Evolutionary conservation across 148 eudicot genomes (phyloP).

Genomic region (Arbutus unedo): DNA sequence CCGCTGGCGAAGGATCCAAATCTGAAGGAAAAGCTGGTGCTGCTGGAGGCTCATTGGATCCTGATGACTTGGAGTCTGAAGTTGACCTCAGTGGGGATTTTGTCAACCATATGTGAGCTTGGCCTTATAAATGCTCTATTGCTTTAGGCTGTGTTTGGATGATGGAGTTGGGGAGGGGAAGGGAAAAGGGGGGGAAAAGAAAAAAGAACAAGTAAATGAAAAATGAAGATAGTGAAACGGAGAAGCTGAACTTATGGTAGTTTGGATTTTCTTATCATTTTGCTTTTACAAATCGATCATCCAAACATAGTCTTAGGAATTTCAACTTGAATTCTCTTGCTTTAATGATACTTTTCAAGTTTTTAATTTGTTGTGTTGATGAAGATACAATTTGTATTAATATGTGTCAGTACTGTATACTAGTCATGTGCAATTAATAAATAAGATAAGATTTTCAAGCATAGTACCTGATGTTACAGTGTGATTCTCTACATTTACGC

Average conservation of each 20-base stretch:
- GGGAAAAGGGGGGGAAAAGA: neutral
- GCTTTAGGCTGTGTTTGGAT: neutral
- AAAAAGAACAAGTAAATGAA: neutral
- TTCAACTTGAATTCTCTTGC: neutral
- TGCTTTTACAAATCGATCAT: neutral
- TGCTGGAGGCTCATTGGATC: constrained; percentile 25
- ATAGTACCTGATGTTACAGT: neutral
- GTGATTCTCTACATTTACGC: neutral
- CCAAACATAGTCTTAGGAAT: neutral
- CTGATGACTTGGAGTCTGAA: constrained; percentile 45
- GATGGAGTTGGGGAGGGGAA: neutral
- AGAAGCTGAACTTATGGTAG: neutral
- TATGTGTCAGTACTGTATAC: neutral
- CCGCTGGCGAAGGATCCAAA: constrained; percentile 43
- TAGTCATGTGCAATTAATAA: neutral
- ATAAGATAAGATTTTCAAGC: neutral
- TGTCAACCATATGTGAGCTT: constrained; percentile 26
- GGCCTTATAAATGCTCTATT: neutral
- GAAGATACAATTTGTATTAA: neutral
- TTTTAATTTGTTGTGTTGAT: neutral
- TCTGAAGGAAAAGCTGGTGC: constrained; percentile 21
- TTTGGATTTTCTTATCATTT: neutral
- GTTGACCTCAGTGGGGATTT: constrained; percentile 53
- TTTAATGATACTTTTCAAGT: neutral
- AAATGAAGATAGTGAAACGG: neutral